phyloP scores from a whole-genome alignment of 1,139 yeast genomes.

The Candida tetrigidarum region DNA sequence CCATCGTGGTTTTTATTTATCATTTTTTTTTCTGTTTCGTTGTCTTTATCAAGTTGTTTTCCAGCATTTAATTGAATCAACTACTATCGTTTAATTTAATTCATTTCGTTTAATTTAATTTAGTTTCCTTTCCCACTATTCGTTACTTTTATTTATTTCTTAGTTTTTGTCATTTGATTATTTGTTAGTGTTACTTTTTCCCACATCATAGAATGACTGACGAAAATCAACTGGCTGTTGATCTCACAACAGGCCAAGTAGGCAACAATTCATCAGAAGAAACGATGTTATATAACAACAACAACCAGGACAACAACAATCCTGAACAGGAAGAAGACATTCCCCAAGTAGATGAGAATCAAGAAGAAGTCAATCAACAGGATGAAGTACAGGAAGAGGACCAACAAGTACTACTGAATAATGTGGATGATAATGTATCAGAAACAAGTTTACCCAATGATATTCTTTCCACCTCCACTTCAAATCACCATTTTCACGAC shows the following conservation, averaged over 20 bases:
- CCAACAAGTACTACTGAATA: conserved; percentile 1
- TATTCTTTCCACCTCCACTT: conserved; percentile 14
- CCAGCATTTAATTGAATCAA: too few species aligned
- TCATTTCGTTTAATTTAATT: background rate
- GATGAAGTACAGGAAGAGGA: background rate
- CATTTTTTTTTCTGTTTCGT: background rate
- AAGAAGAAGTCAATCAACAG: background rate
- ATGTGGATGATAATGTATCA: conserved; percentile 1
- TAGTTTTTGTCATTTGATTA: background rate
- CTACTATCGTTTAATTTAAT: background rate
- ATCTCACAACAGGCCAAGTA: conserved; percentile 4
- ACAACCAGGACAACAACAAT: background rate
- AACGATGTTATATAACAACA: background rate
- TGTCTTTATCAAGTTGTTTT: background rate
- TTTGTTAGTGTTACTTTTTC: background rate
- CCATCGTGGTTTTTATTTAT: too few species aligned
- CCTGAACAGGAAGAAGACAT: conserved; percentile 1
- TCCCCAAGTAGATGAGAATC: too few species aligned
- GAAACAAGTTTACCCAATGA: conserved; percentile 7
- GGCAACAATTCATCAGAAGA: conserved; percentile 1
- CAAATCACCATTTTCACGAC: conserved; percentile 11
- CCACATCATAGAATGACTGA: background rate
- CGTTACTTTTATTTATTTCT: background rate
- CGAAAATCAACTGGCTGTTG: background rate
- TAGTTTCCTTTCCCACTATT: too few species aligned